These are phyloP conservation scores for Cryphonectria naterciae DNA, from an alignment of 2,329 filamentous ascomycete genomes.

Conservation along the genomic window DNA sequence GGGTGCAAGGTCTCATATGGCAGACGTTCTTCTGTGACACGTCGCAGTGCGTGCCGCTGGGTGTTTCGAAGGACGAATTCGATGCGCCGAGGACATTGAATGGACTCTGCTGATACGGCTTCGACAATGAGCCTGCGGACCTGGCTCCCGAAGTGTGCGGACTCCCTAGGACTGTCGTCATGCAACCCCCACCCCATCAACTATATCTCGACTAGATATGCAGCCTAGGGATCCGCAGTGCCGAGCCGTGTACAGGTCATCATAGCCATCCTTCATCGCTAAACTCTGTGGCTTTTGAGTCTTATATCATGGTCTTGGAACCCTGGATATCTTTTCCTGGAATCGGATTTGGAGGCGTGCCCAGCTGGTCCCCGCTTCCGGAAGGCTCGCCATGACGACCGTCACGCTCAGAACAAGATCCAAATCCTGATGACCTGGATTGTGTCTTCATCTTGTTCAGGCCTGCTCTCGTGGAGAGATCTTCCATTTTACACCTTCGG, in stretches of 20 bases:
- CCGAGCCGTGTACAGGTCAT: background rate
- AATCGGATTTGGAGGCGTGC: background rate
- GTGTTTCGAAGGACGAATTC: background rate
- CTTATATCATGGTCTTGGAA: background rate
- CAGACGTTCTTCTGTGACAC: background rate
- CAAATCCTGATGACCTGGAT: background rate
- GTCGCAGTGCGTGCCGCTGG: background rate
- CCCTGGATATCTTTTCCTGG: background rate
- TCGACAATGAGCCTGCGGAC: background rate
- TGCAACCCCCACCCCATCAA: background rate
- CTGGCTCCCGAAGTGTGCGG: background rate
- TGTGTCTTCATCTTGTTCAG: background rate
- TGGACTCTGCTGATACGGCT: background rate
- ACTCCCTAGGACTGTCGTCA: background rate
- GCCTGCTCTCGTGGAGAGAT: background rate
- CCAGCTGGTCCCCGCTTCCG: background rate
- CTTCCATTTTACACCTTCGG: background rate
- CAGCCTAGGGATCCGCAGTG: background rate
- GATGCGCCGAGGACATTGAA: background rate
- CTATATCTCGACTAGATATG: background rate
- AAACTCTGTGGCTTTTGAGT: background rate
- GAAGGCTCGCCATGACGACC: background rate
- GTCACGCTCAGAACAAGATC: background rate
- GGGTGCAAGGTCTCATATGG: background rate
- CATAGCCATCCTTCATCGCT: background rate